phyloP scores from a whole-genome alignment of 2,329 filamentous ascomycete species.

The Colletotrichum eremochloae region DNA sequence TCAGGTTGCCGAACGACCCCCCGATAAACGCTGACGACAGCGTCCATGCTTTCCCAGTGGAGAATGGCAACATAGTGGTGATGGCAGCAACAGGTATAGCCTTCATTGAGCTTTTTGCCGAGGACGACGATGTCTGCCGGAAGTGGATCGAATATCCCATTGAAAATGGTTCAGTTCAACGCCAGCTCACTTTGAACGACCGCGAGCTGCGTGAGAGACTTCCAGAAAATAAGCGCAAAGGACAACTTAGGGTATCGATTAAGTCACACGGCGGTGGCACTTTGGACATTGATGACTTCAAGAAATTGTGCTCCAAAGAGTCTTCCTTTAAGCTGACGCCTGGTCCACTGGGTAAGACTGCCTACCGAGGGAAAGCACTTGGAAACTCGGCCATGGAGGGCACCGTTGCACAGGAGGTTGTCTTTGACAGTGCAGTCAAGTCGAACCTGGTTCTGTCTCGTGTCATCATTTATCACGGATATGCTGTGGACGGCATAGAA shows the following conservation, averaged over 20 bases:
- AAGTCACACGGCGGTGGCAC: slow-evolving; percentile 82
- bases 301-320: slow-evolving; percentile 76
- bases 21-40: slow-evolving; percentile 76
- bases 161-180: slow-evolving; percentile 72
- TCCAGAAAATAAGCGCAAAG: slow-evolving; percentile 79
- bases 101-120: slow-evolving; percentile 84
- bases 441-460: slow-evolving; percentile 81
- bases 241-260: slow-evolving; percentile 77
- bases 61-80: slow-evolving; percentile 80
- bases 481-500: slow-evolving; percentile 83
- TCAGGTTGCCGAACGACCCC: slow-evolving; percentile 83
- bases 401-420: slow-evolving; percentile 76
- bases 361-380: slow-evolving; percentile 81
- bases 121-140: slow-evolving; percentile 85
- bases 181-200: slow-evolving; percentile 82
- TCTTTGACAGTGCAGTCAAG: slow-evolving; percentile 78
- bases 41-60: slow-evolving; percentile 88
- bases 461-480: slow-evolving; percentile 81
- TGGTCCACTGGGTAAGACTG: slow-evolving; percentile 71
- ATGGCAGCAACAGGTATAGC: slow-evolving; percentile 86
- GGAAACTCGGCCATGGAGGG: slow-evolving; percentile 80
- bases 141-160: slow-evolving; percentile 85
- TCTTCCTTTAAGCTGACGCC: slow-evolving; percentile 80
- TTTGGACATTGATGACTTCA: slow-evolving; percentile 83
- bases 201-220: slow-evolving; percentile 78